Base-by-base conservation (phyloP, 805 yeast species). In the Candida odintsovae region DNA sequence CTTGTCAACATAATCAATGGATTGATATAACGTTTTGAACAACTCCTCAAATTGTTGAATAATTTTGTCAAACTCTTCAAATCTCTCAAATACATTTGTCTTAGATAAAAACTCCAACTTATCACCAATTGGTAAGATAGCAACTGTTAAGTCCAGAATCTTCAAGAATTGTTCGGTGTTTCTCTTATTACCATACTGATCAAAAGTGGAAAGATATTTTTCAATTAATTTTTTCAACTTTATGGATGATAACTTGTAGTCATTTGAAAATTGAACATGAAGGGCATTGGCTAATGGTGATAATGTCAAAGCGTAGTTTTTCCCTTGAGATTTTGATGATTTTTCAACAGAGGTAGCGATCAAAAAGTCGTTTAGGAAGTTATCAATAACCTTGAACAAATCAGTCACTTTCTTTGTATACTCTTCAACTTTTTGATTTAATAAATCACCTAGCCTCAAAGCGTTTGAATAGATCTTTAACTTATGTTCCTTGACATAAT, bases 261-360 rank as follows among this genome's bases (percentile, higher is more conserved):
- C 77, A 33, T 75, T 70, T 3, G 71, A 71, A 44, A 83, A 66
- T 57, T 81, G 86, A 40, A 77, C 58, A 51, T 71, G 75, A n/a
- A 83, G 63, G 0, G 82, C 72, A 50, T 75, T 75, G 0, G 86
- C 78, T 44, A 83, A 61, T 0, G 90, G 90, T 11, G 83, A 73
- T 19, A 83, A 63, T 2, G 77, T 67, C 20, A 80, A 58, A 13
- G 82, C 63, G 33, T 64, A 55, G 15, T 53, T 57, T 36, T 45
- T 54, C 0, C 49, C 48, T 19, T 49, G 50, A 11, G 62, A 12
- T 16, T 6, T 45, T 6, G 46, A 47, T 6, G 52, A 51, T 31
- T 58, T 58, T n/a, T 53, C 56, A 29, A 55, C 40, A 3, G 55
- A 48, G 36, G 65, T 56, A 1, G 73, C 69, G 21, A 65, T 56